Evolutionary conservation across 257 asterid genomes (phyloP).

Genomic region (Solanum habrochaites): DNA sequence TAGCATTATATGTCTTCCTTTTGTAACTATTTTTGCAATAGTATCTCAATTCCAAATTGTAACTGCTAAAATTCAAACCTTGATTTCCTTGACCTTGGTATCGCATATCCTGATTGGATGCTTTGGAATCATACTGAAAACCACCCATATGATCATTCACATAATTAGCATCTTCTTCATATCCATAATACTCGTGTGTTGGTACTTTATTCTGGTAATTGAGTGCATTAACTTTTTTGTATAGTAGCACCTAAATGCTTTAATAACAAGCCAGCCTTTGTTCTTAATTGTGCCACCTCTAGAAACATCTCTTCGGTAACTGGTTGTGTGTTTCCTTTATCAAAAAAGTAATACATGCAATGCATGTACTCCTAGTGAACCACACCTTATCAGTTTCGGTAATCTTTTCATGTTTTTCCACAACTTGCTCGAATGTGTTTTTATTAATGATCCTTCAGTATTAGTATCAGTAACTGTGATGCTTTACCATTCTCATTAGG

Average conservation of each 20-base stretch:
- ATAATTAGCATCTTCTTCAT: neutral
- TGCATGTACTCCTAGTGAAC: neutral
- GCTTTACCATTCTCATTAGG: neutral
- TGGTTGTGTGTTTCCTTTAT: neutral
- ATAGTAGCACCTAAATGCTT: neutral
- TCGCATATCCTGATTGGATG: neutral
- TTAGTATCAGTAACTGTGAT: too few relatives aligned
- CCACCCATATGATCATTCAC: neutral
- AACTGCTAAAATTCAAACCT: neutral
- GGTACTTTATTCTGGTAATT: too few relatives aligned
- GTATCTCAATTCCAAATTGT: neutral
- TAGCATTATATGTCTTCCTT: neutral
- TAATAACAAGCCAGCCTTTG: too few relatives aligned
- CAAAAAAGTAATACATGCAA: too few relatives aligned
- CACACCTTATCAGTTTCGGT: neutral
- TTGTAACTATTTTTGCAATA: neutral
- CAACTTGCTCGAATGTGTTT: neutral
- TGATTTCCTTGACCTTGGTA: neutral
- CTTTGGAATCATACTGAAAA: neutral
- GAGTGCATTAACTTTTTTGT: too few relatives aligned
- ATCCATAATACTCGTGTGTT: neutral
- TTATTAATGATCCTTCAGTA: too few relatives aligned
- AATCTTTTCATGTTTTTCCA: neutral
- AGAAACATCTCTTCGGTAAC: neutral
- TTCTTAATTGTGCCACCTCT: neutral